Evolutionary conservation across 2,329 filamentous ascomycete species (phyloP), one percentile per base, ranked within the genome.

Genomic region (Fusarium sacchari): DNA sequence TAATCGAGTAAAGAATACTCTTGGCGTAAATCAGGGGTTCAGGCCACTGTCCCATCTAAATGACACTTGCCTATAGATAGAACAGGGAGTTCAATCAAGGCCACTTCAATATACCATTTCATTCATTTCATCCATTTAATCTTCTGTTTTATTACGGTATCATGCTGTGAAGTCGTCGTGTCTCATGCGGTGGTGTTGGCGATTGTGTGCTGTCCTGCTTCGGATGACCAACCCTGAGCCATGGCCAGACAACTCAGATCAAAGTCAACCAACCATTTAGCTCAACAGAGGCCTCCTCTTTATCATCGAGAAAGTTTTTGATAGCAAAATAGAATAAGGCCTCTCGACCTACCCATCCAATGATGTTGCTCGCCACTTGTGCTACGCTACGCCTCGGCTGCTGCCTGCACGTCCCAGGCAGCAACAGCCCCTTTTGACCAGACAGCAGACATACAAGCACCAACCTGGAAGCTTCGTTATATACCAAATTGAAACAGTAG

Each of bases 81-180:
- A 8, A 9, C 24, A 8, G 0, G 1, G 13, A 6, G 4, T n/a
- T 20, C 0, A 37, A 1, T 26, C 3, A n/a, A 13, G 17, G 8
- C n/a, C 10, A 17, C 12, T 10, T 26, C 0, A 9, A 40, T 22
- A 17, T 4, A 20, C 30, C 1, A 50, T 50, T 34, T 20, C 1
- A 10, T 32, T 17, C 1, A 18, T 32, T 24, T 20, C 1, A 10
- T 32, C 22, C 1, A 18, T 32, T 24, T 24, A 1, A 49, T n/a
- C 10, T 5, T 30, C 14, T 30, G 3, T 8, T 3, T 8, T 20
- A 5, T 5, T 6, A 15, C 6, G 8, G 30, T 24, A 17, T 11
- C 3, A n/a, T n/a, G 7, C 5, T n/a, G 28, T 30, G 11, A n/a
- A 6, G n/a, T 22, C 6, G 5, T 28, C 5, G 2, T 8, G 9